phyloP scores from a whole-genome alignment of 2,329 filamentous ascomycete species.

The Aspergillus sp. region DNA sequence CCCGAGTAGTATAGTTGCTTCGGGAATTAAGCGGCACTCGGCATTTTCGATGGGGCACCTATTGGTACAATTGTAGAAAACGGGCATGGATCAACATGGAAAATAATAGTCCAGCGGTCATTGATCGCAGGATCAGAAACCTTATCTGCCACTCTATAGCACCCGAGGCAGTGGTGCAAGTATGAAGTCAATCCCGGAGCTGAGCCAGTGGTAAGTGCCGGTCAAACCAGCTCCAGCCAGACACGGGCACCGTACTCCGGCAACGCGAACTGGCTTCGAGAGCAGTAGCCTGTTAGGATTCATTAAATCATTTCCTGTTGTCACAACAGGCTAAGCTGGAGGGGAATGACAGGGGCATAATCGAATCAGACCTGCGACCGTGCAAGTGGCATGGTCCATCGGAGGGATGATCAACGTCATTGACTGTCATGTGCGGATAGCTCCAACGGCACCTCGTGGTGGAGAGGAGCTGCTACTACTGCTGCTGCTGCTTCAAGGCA shows the following conservation, averaged over 20 bases:
- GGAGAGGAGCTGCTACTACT: not conserved
- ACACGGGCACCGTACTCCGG: not conserved
- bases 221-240: not conserved
- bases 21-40: not conserved
- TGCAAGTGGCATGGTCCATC: not conserved
- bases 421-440: constrained; percentile 3
- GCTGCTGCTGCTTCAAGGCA: not conserved
- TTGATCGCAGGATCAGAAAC: not conserved
- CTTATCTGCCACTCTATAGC: not conserved
- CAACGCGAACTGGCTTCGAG: not conserved
- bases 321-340: not conserved
- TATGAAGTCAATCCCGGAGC: constrained; percentile 16
- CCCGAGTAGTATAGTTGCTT: not conserved
- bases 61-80: not conserved
- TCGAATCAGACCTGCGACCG: not conserved
- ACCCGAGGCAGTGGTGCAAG: constrained; percentile 13
- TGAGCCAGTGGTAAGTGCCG: not conserved
- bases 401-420: constrained; percentile 11
- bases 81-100: not conserved
- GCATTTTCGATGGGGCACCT: not conserved
- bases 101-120: not conserved
- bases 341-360: not conserved
- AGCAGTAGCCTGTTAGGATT: not conserved
- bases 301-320: not conserved
- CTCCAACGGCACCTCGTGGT: not conserved